These are phyloP conservation scores for Erythrobasidium hasegawianum DNA, from an alignment of 1,284 basidiomycete species.

Conservation along the genomic window DNA sequence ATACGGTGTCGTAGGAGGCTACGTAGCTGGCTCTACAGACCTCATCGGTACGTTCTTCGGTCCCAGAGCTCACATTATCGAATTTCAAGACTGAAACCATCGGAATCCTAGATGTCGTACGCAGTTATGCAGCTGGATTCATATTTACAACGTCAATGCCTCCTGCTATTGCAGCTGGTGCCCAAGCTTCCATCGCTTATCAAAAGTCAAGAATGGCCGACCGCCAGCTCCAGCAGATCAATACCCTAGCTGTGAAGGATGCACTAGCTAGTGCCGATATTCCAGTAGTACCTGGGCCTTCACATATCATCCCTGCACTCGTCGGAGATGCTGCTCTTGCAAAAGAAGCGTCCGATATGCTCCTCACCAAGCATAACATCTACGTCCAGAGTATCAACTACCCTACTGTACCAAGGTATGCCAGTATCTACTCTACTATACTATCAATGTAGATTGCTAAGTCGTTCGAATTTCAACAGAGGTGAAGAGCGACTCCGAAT, in stretches of 20 bases:
- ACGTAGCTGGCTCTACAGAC: constrained; percentile 90
- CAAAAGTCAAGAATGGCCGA: constrained; percentile 89
- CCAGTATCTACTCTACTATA: background rate
- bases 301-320: constrained; percentile 95
- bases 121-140: constrained; percentile 75
- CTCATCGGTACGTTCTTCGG: constrained; percentile 82
- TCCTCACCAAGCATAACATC: constrained; percentile 84
- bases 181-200: constrained; percentile 87
- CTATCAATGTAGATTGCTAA: too few species aligned
- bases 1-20: constrained; percentile 95
- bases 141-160: constrained; percentile 99
- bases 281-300: constrained; percentile 94
- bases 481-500: constrained; percentile 84
- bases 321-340: constrained; percentile 93
- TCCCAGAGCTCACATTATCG: constrained; percentile 21
- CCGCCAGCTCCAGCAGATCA: constrained; percentile 90
- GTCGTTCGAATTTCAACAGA: too few species aligned
- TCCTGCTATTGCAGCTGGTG: constrained; percentile 86
- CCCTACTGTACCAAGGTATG: constrained; percentile 73
- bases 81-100: background rate
- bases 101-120: background rate
- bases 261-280: constrained; percentile 80
- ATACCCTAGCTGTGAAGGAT: constrained; percentile 84
- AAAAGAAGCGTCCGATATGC: constrained; percentile 86
- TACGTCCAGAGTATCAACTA: constrained; percentile 99